Conservation (phyloP, 179 eudicot genomes). For the Camellia oleifera region DNA sequence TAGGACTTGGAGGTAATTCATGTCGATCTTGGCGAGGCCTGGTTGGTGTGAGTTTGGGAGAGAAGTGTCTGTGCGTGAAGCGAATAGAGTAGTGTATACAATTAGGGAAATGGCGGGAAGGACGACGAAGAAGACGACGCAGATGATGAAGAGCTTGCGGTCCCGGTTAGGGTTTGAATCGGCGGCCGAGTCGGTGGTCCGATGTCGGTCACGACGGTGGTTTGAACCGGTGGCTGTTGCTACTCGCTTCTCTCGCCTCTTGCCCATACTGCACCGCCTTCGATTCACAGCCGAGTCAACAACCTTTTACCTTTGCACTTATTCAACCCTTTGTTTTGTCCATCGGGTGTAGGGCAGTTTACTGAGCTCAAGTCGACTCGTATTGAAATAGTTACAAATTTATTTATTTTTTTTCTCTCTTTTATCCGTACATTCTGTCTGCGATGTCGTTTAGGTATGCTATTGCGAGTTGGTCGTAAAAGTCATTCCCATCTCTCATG, state of each 20-base stretch:
- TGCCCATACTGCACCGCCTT: conserved; percentile 32
- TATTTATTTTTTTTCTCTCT: no score
- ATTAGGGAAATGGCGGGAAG: conserved; percentile 35
- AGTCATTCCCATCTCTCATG: no score
- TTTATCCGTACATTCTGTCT: no score
- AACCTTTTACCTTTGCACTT: no score
- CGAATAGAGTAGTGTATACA: conserved; percentile 28
- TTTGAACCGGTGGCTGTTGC: conserved; percentile 22
- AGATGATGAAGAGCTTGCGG: conserved; percentile 28
- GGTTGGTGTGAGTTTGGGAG: conserved; percentile 22
- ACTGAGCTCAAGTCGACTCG: neutral
- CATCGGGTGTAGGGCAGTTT: no score
- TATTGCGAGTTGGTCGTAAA: no score
- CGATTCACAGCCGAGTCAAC: neutral
- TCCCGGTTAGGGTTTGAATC: conserved; percentile 14
- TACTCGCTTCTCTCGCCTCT: conserved; percentile 39
- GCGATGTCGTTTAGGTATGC: no score
- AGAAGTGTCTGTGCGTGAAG: conserved; percentile 18
- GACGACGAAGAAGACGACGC: conserved; percentile 36
- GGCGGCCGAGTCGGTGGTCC: conserved; percentile 18
- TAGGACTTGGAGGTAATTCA: conserved; percentile 51
- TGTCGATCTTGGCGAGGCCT: conserved; percentile 48
- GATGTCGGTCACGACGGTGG: conserved; percentile 19
- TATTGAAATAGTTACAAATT: no score
- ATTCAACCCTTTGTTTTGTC: no score